phyloP scores from a whole-genome alignment of 2,329 filamentous ascomycete species.

The Alternaria novae-zelandiae region DNA sequence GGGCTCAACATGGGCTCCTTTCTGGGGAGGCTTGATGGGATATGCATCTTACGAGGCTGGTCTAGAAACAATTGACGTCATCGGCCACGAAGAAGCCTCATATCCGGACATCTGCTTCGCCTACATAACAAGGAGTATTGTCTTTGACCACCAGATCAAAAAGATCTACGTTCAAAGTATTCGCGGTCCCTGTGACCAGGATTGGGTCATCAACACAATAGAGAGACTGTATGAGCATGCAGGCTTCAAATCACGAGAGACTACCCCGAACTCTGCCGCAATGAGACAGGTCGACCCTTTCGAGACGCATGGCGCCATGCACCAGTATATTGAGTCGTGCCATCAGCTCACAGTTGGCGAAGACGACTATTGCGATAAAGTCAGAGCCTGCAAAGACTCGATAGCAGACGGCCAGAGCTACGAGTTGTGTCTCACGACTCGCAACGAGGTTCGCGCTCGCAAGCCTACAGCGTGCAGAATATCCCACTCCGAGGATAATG shows the following conservation, averaged over 20 bases:
- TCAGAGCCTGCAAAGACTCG: conserved; percentile 71
- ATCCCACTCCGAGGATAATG: conserved; percentile 41
- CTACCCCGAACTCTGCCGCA: conserved; percentile 37
- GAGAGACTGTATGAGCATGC: conserved; percentile 40
- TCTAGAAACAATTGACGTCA: conserved; percentile 64
- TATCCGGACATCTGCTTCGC: conserved; percentile 74
- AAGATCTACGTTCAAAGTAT: conserved; percentile 72
- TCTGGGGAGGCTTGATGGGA: conserved; percentile 84
- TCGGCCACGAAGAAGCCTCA: conserved; percentile 45
- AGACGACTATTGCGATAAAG: conserved; percentile 66
- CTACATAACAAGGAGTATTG: conserved; percentile 78
- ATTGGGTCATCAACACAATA: conserved; percentile 55
- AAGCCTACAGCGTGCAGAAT: conserved; percentile 30
- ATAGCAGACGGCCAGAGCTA: conserved; percentile 83
- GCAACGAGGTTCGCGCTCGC: conserved; percentile 65
- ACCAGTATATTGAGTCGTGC: conserved; percentile 37
- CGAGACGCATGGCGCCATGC: conserved; percentile 33
- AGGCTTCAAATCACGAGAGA: conserved; percentile 35
- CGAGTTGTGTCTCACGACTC: conserved; percentile 81
- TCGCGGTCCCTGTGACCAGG: conserved; percentile 48
- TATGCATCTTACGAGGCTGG: conserved; percentile 87
- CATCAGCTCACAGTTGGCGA: conserved; percentile 16
- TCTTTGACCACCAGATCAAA: conserved; percentile 73
- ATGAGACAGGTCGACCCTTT: conserved; percentile 37
- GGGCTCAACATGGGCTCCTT: conserved; percentile 58